Percentiles rank a stretch among this genome's conserved stretches.
Evolutionary conservation across 1,139 yeast genomes (phyloP).

Genomic region (Kodamaea sp.): DNA sequence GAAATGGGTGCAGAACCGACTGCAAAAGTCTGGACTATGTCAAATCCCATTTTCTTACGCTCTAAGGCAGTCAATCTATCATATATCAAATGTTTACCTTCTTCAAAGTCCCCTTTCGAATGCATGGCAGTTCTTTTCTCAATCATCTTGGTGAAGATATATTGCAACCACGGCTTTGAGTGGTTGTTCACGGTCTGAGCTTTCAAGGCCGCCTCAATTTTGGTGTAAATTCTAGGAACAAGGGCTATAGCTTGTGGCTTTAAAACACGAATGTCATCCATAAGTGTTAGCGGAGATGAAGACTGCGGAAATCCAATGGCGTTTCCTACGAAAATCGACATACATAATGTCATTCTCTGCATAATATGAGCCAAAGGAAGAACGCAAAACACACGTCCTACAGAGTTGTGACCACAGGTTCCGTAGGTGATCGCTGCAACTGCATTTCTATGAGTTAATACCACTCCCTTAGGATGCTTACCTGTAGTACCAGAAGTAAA

Average conservation of each 20-base stretch:
- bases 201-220: conserved; percentile 25
- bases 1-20: conserved; percentile 50
- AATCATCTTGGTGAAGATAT: conserved; percentile 31
- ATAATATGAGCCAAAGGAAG: conserved; percentile 75
- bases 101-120: conserved; percentile 27
- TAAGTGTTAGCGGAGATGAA: conserved; percentile 35
- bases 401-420: conserved; percentile 11
- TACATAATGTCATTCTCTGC: conserved; percentile 41
- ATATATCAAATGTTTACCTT: conserved; percentile 31
- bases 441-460: conserved; percentile 32
- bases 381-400: conserved; percentile 26
- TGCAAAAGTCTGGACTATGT: conserved; percentile 25
- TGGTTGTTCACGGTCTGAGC: conserved; percentile 34
- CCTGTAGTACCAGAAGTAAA: conserved; percentile 45
- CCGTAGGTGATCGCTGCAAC: conserved; percentile 26
- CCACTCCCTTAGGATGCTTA: conserved; percentile 40
- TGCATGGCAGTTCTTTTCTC: conserved; percentile 34
- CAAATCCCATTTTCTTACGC: conserved; percentile 40
- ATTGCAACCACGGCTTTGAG: conserved; percentile 34
- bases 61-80: conserved; percentile 29
- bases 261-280: conserved; percentile 38
- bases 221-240: conserved; percentile 26
- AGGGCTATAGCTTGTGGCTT: conserved; percentile 29
- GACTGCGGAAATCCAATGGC: conserved; percentile 45
- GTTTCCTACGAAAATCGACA: conserved; percentile 30